A percentile compares a stretch with the other conserved stretches of the same genome.
Evolutionary conservation across 306 rosid species (phyloP).

Genomic region (Canavalia ensiformis): DNA sequence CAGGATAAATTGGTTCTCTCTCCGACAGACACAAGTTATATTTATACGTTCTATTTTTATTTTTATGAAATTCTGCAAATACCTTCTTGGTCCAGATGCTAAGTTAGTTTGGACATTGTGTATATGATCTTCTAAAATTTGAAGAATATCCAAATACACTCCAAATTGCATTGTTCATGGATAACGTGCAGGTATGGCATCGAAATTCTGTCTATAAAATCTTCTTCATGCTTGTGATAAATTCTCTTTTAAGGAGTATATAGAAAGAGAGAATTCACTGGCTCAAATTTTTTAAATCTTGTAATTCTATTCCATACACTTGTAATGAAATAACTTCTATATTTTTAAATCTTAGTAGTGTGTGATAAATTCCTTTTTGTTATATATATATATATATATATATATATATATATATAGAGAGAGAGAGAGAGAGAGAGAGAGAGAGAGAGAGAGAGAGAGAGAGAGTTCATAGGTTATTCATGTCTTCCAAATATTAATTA

Average conservation of each 20-base stretch:
- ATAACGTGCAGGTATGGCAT: conserved; percentile 77
- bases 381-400: too few relatives aligned
- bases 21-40: background rate
- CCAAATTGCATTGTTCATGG: conserved; percentile 88
- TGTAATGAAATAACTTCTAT: background rate
- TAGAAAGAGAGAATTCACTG: background rate
- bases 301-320: background rate
- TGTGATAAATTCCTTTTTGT: too few relatives aligned
- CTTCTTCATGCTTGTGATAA: background rate
- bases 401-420: too few relatives aligned
- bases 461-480: too few relatives aligned
- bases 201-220: conserved; percentile 5
- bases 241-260: conserved; percentile 5
- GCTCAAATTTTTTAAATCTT: background rate
- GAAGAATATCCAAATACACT: conserved; percentile 91
- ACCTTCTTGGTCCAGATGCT: conserved; percentile 96
- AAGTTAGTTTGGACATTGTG: conserved; percentile 90
- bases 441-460: too few relatives aligned
- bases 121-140: conserved; percentile 73
- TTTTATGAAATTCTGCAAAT: conserved; percentile 59
- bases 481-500: too few relatives aligned
- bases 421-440: too few relatives aligned
- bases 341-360: background rate
- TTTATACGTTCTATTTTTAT: background rate
- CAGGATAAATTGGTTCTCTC: background rate